Evolutionary conservation across 2,329 filamentous ascomycete genomes (phyloP), one percentile per base, ranked within the genome.

Genomic region (Venturia asperata): DNA sequence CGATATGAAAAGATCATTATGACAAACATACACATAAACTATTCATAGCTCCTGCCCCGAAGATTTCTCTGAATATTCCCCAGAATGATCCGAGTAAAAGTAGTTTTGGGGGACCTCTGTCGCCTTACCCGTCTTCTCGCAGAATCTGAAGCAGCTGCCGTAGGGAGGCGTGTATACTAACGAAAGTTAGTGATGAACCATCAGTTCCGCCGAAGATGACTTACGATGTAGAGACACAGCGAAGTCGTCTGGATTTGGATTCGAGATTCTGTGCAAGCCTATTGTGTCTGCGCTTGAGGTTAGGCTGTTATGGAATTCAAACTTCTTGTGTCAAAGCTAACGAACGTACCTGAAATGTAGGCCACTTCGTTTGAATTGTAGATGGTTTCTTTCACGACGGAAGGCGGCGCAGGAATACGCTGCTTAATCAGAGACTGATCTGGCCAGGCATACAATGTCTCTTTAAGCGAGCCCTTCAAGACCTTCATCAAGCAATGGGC

Each of bases 401-500:
- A 73, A 76, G 89, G 86, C 3, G 87, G 85, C 6, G 79, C 75
- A 5, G 72, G 68, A 65, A 79, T 73, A 43, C 76, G 78, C 61
- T 82, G 78, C 61, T 80, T 76, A 61, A 79, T 72, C 56, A 74
- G 74, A 63, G 75, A 73, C 65, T 75, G 74, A 62, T 77, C 75
- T 1, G 92, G 92, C 78, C 89, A 92, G 63, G 83, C 82, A 76
- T 91, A 96, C 67, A 90, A 84, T 21, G 90, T 92, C 79, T 97
- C 92, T 70, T 86, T 89, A 67, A 96, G 79, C 67, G 81, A 83
- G 58, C 92, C 92, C 70, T 86, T 86, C 68, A 96, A 83, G 69
- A 93, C 87, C 76, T 87, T 96, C 91, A 96, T 96, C 70, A 96
- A 80, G 77, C 92, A 97, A 75, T 96, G 92, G 47, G 92, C 90